Evolutionary conservation across 1,284 basidiomycete genomes (phyloP).

Genomic region (Pseudozyma hubeiensis): DNA sequence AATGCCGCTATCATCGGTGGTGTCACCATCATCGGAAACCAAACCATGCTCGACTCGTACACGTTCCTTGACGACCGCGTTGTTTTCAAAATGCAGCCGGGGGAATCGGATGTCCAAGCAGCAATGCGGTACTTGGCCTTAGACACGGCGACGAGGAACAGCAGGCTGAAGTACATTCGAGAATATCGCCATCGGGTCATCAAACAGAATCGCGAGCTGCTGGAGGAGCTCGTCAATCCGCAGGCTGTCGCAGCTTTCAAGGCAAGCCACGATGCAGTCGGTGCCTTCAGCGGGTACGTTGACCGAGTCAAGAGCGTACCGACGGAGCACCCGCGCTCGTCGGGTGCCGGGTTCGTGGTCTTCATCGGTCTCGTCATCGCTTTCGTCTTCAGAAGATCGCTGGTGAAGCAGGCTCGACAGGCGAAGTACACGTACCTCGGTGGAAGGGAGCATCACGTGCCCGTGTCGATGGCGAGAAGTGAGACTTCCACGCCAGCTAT

Average conservation of each 20-base stretch:
- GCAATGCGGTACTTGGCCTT: slow-evolving; percentile 15
- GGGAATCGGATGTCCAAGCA: slow-evolving; percentile 14
- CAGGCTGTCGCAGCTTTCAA: slow-evolving; percentile 1
- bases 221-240: slow-evolving; percentile 10
- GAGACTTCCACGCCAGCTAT: no score
- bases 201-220: slow-evolving; percentile 6
- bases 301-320: slow-evolving; percentile 2
- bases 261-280: not conserved
- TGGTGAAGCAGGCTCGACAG: slow-evolving; percentile 2
- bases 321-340: slow-evolving; percentile 10
- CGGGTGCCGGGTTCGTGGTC: slow-evolving; percentile 3
- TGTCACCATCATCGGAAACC: slow-evolving; percentile 11
- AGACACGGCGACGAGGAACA: slow-evolving; percentile 6
- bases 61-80: slow-evolving; percentile 8
- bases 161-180: slow-evolving; percentile 10
- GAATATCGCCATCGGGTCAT: slow-evolving; percentile 4
- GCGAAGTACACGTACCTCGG: not conserved
- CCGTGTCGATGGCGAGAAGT: no score
- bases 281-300: not conserved
- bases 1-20: slow-evolving; percentile 17
- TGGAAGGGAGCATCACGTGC: not conserved
- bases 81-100: slow-evolving; percentile 3
- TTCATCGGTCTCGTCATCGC: not conserved
- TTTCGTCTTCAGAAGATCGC: slow-evolving; percentile 7
- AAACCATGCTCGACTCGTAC: slow-evolving; percentile 11